Base-by-base conservation (phyloP, 2,329 filamentous ascomycete genomes). In the Ambrosiella xylebori region DNA sequence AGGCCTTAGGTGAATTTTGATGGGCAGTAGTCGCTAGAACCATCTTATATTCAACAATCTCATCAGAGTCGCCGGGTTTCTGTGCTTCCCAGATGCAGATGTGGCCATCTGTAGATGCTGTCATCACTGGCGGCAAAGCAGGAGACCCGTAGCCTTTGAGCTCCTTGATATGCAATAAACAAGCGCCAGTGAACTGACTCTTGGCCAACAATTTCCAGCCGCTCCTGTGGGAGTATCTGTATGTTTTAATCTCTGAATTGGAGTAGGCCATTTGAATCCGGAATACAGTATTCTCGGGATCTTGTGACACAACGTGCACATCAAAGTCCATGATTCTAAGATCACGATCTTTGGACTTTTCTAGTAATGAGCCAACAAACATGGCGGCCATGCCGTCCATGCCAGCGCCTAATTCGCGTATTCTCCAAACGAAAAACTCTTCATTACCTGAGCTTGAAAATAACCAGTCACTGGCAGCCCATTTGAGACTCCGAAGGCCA, bases 381-480 rank as follows among this genome's bases (percentile, higher is more conserved):
- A 79, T 68, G 1, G 83, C 73, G 0, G 77, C 79, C 1, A 82
- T 68, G 2, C 76, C 75, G 12, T 64, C 63, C 54, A 76, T 75
- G 11, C 66, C 70, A 1, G 74, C 72, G 35, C 81, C 74, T 6
- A 86, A 67, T 9, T 66, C 65, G 52, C 73, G 73, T 39, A 91
- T 68, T 45, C 79, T 77, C 91, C 93, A 98, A 9, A 90, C 77
- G 64, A 84, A 91, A 62, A 97, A 85, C 68, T 98, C 91, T 67
- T 96, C 91, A 61, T 82, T 84, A 0, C 90, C 93, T 5, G 81
- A 88, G 64, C 88, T 90, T 63, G 87, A 95, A 67, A 97, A 86
- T 1, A 98, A 77, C 64, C 84, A 85, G 1, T 73, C 68, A 1
- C 84, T 79, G 52, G 79, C 76, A 1, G 85, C 81, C 87, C 88